Evolutionary conservation across 2,329 filamentous ascomycete species (phyloP).

Genomic region (Fusarium continuum): DNA sequence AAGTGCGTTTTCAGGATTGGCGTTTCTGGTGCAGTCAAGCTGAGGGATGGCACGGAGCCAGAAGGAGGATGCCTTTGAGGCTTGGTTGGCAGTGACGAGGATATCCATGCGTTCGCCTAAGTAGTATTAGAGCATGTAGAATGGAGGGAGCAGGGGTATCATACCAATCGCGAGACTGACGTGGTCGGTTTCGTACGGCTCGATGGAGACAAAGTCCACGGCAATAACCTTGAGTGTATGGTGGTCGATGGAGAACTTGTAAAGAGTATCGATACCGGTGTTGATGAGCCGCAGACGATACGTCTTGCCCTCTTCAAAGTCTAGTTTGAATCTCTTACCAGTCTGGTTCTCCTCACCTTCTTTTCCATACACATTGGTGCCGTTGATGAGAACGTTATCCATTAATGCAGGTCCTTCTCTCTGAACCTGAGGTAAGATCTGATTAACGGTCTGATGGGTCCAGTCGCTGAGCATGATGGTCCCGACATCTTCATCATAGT

Average conservation of each 20-base stretch:
- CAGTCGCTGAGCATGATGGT: slow-evolving; percentile 67
- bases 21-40: slow-evolving; percentile 53
- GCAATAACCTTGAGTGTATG: slow-evolving; percentile 67
- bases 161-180: slow-evolving; percentile 59
- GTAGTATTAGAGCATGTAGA: slow-evolving; percentile 24
- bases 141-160: background rate
- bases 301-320: slow-evolving; percentile 53
- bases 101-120: slow-evolving; percentile 59
- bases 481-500: slow-evolving; percentile 72
- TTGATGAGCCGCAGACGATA: slow-evolving; percentile 62
- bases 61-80: slow-evolving; percentile 51
- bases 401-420: slow-evolving; percentile 40
- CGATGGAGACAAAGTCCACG: slow-evolving; percentile 65
- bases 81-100: slow-evolving; percentile 54
- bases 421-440: slow-evolving; percentile 43
- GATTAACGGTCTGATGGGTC: slow-evolving; percentile 57
- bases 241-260: slow-evolving; percentile 63
- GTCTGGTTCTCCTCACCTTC: slow-evolving; percentile 31
- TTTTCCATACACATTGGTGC: slow-evolving; percentile 50
- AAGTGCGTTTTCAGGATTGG: slow-evolving; percentile 53
- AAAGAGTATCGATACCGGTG: slow-evolving; percentile 54
- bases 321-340: slow-evolving; percentile 50
- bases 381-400: slow-evolving; percentile 59
- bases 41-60: slow-evolving; percentile 61
- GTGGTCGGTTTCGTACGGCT: slow-evolving; percentile 61